These are phyloP conservation scores for Stentor coeruleus DNA, from an alignment of 73 alveolate species.

Conservation along the genomic window DNA sequence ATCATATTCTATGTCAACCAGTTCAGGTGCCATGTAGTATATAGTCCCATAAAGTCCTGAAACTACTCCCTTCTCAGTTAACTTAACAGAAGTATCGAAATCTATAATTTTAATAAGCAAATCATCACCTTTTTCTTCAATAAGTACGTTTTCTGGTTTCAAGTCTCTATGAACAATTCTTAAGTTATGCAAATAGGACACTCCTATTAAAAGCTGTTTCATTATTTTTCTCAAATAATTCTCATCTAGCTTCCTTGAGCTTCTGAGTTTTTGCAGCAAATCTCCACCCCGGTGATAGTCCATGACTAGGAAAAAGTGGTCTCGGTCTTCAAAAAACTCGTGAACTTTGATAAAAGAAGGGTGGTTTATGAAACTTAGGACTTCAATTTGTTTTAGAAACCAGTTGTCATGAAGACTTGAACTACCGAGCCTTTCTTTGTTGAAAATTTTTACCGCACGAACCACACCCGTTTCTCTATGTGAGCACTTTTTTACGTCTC, in stretches of 20 bases:
- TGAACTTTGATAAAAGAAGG: neutral
- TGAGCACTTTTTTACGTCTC: slow-evolving; percentile 60
- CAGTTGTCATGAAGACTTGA: neutral
- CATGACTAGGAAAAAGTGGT: neutral
- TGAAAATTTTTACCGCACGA: slow-evolving; percentile 46
- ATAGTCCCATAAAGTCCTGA: neutral
- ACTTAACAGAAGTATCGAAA: neutral
- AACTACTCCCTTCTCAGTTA: neutral
- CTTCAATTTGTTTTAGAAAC: neutral
- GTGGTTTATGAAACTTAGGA: neutral
- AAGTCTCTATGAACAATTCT: neutral
- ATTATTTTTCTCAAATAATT: neutral
- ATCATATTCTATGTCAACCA: neutral
- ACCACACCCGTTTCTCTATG: slow-evolving; percentile 59
- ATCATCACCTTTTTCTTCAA: neutral
- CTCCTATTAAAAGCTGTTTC: neutral
- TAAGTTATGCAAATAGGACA: neutral
- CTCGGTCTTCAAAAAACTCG: neutral
- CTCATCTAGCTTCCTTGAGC: neutral
- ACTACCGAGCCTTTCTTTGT: neutral
- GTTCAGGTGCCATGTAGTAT: neutral
- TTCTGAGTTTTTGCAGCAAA: neutral
- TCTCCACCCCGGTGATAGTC: slow-evolving; percentile 1
- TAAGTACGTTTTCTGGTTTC: neutral
- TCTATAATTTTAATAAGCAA: neutral